Evolutionary conservation across 768 basidiomycete species (phyloP).

Genomic region (Cubamyces lactineus): DNA sequence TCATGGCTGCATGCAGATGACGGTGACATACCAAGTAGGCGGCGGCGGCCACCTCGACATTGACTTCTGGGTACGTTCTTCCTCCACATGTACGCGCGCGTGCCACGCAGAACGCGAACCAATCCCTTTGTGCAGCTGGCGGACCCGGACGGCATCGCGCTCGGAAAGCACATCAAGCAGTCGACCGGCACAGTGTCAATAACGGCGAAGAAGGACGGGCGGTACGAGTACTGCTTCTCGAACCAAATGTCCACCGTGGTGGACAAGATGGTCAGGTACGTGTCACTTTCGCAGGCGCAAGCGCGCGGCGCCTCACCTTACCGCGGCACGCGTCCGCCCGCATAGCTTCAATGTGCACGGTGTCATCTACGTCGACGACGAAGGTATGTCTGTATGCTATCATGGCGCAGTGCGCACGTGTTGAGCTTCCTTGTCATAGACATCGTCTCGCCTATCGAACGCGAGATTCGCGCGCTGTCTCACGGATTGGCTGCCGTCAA

Average conservation of each 20-base stretch:
- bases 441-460: conserved; percentile 92
- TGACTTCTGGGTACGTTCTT: conserved; percentile 85
- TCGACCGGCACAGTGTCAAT: conserved; percentile 88
- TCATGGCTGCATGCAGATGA: conserved; percentile 67
- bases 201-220: conserved; percentile 85
- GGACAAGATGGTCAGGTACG: conserved; percentile 92
- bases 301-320: conserved; percentile 94
- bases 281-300: conserved; percentile 54
- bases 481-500: conserved; percentile 86
- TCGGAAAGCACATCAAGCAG: conserved; percentile 83
- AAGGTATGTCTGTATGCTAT: conserved; percentile 56
- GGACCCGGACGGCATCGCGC: conserved; percentile 67
- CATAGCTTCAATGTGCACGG: conserved; percentile 92
- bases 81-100: neutral
- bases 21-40: conserved; percentile 98
- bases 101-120: conserved; percentile 21
- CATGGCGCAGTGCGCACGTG: neutral
- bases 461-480: conserved; percentile 87
- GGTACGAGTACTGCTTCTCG: conserved; percentile 96
- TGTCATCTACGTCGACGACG: conserved; percentile 90
- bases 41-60: conserved; percentile 97
- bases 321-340: conserved; percentile 57
- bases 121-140: conserved; percentile 56
- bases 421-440: conserved; percentile 46
- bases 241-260: conserved; percentile 98